These are phyloP conservation scores for Saccharata proteae DNA, from an alignment of 2,329 filamentous ascomycete species.

Conservation along the genomic window DNA sequence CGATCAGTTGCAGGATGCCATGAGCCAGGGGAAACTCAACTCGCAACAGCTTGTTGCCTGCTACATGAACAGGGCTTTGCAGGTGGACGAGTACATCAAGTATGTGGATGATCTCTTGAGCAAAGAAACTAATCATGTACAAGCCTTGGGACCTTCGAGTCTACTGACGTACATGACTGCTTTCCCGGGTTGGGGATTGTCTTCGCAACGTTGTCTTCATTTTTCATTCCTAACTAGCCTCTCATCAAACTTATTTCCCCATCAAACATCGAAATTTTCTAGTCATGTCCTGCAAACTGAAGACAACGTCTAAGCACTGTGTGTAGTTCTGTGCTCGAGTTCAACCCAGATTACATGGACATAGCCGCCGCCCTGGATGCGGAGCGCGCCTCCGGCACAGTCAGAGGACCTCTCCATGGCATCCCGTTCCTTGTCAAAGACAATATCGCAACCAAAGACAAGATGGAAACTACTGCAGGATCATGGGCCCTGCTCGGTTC, in stretches of 20 bases:
- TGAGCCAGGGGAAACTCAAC: conserved; percentile 44
- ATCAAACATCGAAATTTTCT: no score
- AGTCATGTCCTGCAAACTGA: no score
- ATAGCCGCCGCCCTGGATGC: conserved; percentile 51
- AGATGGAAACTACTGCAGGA: conserved; percentile 63
- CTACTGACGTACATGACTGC: no score
- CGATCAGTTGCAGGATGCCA: conserved; percentile 50
- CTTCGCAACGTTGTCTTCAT: no score
- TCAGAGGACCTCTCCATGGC: conserved; percentile 58
- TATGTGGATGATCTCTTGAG: no score
- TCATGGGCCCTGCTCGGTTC: conserved; percentile 54
- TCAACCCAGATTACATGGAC: conserved; percentile 53
- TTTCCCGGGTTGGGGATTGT: no score
- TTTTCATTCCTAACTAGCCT: no score
- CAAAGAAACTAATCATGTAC: no score
- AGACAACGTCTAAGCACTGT: no score
- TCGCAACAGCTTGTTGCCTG: conserved; percentile 18
- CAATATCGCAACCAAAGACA: conserved; percentile 41
- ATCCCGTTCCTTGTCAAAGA: conserved; percentile 69
- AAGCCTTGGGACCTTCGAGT: no score
- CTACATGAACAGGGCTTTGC: conserved; percentile 45
- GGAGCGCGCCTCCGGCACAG: conserved; percentile 44
- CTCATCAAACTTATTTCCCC: no score
- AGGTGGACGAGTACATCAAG: conserved; percentile 37
- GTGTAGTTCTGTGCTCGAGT: conserved; percentile 46